phyloP scores from a whole-genome alignment of 805 yeast genomes.

The Candida xiaguanensis region DNA sequence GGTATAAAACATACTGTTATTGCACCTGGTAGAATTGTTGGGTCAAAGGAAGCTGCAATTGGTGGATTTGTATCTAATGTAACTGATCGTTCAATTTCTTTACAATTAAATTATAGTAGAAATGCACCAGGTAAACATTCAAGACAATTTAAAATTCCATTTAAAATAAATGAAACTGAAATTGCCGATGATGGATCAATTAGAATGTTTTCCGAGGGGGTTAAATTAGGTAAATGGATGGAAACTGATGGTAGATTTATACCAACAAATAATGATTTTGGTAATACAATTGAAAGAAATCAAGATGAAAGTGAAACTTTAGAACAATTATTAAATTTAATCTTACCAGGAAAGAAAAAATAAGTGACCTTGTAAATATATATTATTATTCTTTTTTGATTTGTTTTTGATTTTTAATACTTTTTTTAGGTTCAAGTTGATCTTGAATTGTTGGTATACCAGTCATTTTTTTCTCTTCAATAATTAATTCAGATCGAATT shows the following conservation, averaged over 20 bases:
- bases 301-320: conserved; percentile 21
- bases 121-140: conserved; percentile 39
- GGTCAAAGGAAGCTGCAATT: conserved; percentile 50
- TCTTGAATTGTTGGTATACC: conserved; percentile 24
- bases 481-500: conserved; percentile 53
- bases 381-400: conserved; percentile 19
- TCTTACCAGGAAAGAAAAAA: conserved; percentile 10
- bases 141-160: conserved; percentile 42
- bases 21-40: conserved; percentile 66
- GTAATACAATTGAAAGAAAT: conserved; percentile 31
- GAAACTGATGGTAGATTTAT: conserved; percentile 16
- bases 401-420: conserved; percentile 30
- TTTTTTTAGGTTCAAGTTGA: conserved; percentile 13
- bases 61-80: conserved; percentile 41
- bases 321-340: conserved; percentile 24
- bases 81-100: conserved; percentile 31
- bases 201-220: conserved; percentile 37
- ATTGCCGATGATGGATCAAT: conserved; percentile 34
- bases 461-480: conserved; percentile 47
- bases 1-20: conserved; percentile 55
- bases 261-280: conserved; percentile 31
- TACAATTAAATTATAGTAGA: conserved; percentile 37
- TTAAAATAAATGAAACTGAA: conserved; percentile 37
- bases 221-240: conserved; percentile 41
- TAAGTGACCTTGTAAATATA: conserved; percentile 11